phyloP scores from a whole-genome alignment of 2,329 filamentous ascomycete genomes.

The Bipolaris cookei region DNA sequence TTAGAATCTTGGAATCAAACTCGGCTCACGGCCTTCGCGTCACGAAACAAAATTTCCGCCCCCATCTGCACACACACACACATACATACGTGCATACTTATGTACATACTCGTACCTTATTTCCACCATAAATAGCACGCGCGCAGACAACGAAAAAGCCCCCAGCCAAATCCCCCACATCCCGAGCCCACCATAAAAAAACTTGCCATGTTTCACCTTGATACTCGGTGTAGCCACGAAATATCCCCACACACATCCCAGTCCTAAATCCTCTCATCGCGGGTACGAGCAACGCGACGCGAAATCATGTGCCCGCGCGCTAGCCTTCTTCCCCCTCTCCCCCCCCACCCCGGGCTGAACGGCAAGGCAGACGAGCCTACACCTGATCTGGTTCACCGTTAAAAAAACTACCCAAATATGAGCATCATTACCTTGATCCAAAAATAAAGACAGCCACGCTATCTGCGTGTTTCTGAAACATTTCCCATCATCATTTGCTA shows the following conservation, averaged over 20 bases:
- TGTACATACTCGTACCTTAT: too few relatives aligned
- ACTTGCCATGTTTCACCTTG: neutral
- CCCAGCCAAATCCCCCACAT: neutral
- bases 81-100: too few relatives aligned
- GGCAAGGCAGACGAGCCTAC: neutral
- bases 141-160: too few relatives aligned
- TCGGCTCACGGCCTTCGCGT: neutral
- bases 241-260: neutral
- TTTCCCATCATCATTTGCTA: too few relatives aligned
- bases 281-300: slow-evolving; percentile 28
- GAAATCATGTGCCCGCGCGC: slow-evolving; percentile 34
- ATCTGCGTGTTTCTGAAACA: neutral
- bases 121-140: neutral
- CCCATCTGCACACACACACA: neutral
- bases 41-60: neutral
- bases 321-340: too few relatives aligned
- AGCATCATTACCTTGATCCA: too few relatives aligned
- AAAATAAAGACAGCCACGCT: too few relatives aligned
- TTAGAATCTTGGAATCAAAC: too few relatives aligned
- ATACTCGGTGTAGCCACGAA: neutral
- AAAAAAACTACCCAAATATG: too few relatives aligned
- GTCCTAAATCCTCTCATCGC: neutral
- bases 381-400: too few relatives aligned
- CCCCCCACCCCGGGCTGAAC: too few relatives aligned
- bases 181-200: neutral